phyloP scores from a whole-genome alignment of 2,329 filamentous ascomycete genomes.

The Nemania abortiva region DNA sequence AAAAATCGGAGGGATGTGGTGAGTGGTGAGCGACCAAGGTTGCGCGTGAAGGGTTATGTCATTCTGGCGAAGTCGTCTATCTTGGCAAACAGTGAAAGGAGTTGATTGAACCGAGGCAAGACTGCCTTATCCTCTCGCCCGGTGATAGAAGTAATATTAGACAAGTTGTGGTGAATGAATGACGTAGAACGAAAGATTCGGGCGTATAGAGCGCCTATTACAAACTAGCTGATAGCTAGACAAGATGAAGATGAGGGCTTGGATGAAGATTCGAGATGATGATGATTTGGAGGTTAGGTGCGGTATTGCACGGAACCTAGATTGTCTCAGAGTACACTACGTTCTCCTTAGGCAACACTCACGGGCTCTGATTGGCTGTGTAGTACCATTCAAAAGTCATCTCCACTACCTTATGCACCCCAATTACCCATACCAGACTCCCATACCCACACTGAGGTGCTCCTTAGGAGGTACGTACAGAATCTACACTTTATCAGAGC shows the following conservation, averaged over 20 bases:
- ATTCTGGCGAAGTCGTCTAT: slow-evolving; percentile 35
- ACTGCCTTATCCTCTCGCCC: slow-evolving; percentile 28
- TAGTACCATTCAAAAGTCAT: too few relatives aligned
- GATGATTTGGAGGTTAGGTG: neutral
- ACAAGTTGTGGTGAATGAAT: slow-evolving; percentile 20
- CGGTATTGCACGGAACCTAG: neutral
- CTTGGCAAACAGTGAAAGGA: slow-evolving; percentile 18
- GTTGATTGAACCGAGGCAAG: slow-evolving; percentile 8
- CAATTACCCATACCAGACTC: too few relatives aligned
- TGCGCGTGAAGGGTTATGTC: slow-evolving; percentile 35
- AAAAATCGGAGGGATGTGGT: slow-evolving; percentile 14
- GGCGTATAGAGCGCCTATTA: slow-evolving; percentile 3
- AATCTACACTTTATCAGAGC: neutral
- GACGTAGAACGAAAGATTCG: slow-evolving; percentile 15
- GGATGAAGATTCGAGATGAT: slow-evolving; percentile 18
- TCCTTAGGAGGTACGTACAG: too few relatives aligned
- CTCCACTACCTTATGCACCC: slow-evolving; percentile 1
- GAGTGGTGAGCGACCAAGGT: slow-evolving; percentile 3
- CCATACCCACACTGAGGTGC: too few relatives aligned
- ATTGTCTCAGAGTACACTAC: too few relatives aligned
- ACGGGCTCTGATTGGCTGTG: too few relatives aligned
- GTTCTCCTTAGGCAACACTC: too few relatives aligned
- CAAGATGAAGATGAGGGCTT: slow-evolving; percentile 1
- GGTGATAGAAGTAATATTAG: slow-evolving; percentile 12
- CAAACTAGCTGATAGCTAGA: neutral